A percentile compares a stretch with the other conserved stretches of the same genome.
These are phyloP conservation scores for Salix udensis DNA, from an alignment of 345 rosid genomes.

Conservation along the genomic window DNA sequence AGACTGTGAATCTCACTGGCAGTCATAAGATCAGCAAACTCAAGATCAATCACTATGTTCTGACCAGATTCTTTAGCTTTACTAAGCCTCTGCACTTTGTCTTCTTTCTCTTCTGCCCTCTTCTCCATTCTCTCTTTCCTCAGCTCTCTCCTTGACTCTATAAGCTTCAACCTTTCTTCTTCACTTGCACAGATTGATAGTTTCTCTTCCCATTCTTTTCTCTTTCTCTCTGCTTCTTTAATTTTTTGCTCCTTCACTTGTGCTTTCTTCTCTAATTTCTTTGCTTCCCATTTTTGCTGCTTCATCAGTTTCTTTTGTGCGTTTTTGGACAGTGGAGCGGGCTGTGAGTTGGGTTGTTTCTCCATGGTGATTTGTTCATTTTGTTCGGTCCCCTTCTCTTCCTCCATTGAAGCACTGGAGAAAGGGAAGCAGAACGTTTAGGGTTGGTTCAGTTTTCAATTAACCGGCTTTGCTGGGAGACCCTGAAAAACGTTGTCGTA, in stretches of 20 bases:
- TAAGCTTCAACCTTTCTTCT: constrained; percentile 40
- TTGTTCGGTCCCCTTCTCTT: background rate
- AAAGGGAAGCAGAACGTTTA: background rate
- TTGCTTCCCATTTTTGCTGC: constrained; percentile 68
- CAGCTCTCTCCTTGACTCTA: constrained; percentile 57
- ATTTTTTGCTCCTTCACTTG: constrained; percentile 57
- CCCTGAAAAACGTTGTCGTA: background rate
- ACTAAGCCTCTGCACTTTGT: constrained; percentile 53
- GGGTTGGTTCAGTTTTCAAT: background rate
- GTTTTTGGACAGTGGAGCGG: constrained; percentile 49
- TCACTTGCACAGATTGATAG: constrained; percentile 23
- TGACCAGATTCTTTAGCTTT: constrained; percentile 63
- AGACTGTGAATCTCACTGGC: constrained; percentile 73
- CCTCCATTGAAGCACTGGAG: background rate
- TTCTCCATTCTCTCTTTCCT: constrained; percentile 75
- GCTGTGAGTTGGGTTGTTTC: constrained; percentile 11
- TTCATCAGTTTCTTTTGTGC: constrained; percentile 81
- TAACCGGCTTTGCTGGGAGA: background rate
- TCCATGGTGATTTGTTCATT: constrained; percentile 20
- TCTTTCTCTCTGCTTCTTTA: constrained; percentile 60
- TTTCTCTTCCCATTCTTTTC: constrained; percentile 55
- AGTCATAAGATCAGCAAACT: constrained; percentile 76
- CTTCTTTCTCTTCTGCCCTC: constrained; percentile 62
- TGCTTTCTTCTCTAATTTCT: constrained; percentile 93
- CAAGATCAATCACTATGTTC: constrained; percentile 75